A percentile compares a stretch with the other conserved stretches of the same genome.
Conservation (phyloP, 257 asterid species). For the Plectranthus barbatus region DNA sequence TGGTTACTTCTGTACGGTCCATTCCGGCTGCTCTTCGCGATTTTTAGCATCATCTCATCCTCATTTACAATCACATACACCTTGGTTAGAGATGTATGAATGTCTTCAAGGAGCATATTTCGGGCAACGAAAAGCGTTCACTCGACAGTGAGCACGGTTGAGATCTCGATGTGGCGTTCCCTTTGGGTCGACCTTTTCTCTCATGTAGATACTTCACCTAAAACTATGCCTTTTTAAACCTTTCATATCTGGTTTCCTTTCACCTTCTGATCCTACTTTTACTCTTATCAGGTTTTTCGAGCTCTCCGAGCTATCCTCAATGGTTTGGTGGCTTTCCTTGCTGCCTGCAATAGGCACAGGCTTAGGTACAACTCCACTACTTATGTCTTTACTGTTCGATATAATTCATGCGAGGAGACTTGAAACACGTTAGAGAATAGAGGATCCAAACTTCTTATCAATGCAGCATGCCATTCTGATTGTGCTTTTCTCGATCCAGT, state of each 20-base stretch:
- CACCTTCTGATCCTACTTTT: not conserved
- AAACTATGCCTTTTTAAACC: not conserved
- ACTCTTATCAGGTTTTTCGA: conserved; percentile 43
- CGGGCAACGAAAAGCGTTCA: conserved; percentile 37
- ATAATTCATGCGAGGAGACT: not conserved
- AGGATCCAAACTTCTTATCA: not conserved
- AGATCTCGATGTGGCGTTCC: conserved; percentile 73
- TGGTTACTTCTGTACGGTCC: conserved; percentile 40
- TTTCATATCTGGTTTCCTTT: not conserved
- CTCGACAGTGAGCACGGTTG: conserved; percentile 50
- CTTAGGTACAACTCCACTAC: conserved; percentile 39
- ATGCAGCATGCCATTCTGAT: not conserved
- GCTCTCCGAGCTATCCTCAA: conserved; percentile 64
- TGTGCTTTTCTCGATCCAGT: conserved; percentile 17
- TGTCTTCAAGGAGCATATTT: conserved; percentile 40
- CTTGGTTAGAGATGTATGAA: conserved; percentile 33
- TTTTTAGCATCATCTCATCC: conserved; percentile 28
- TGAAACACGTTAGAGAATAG: not conserved
- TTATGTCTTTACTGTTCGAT: not conserved
- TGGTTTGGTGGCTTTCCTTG: conserved; percentile 69
- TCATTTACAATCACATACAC: conserved; percentile 25
- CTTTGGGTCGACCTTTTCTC: conserved; percentile 88
- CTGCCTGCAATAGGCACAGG: conserved; percentile 75
- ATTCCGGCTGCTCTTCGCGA: conserved; percentile 23
- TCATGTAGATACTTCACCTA: conserved; percentile 57